Evolutionary conservation across 345 rosid species (phyloP), one percentile per base, ranked within the genome.

Genomic region (Gossypium turneri): DNA sequence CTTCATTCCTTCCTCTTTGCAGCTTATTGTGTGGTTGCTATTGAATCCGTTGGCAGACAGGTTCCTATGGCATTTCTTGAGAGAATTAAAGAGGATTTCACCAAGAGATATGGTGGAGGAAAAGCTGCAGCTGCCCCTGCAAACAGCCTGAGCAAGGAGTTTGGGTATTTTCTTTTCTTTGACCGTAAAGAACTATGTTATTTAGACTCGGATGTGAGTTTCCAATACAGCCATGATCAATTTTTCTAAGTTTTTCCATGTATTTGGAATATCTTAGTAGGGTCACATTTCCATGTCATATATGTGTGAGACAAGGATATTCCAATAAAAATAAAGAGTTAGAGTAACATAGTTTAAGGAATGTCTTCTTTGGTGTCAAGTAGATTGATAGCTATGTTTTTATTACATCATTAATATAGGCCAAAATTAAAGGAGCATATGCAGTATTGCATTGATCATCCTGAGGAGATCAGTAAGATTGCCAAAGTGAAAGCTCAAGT

Each of bases 371-470:
- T 76, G 47, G 60, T 44, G 19, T 48, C 19, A 24, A 72, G 41
- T 44, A 62, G 34, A 41, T 20, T 62, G 29, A 38, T 55, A 57
- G 22, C 38, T 41, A 43, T 10, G 4, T 13, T 34, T 63, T 51
- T 15, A 64, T 53, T 41, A 38, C 24, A 56, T 56, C 13, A 8
- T 48, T 63, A 71, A 24, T 51, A 2, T 75, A 89, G 93, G 79
- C 66, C 88, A 43, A 86, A 87, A 56, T 45, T 89, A 82, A 89
- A 85, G 87, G 86, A 87, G 73, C 89, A 87, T 45, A 87, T 89
- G 93, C 88, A 89, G 73, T 89, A 84, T 73, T 89, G 87, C 68
- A 78, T 81, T 77, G 93, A 87, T 85, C 87, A 87, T 78, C 93
- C 89, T 9, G 90, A 86, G 76, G 85, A 86, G 81, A 74, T 82